Evolutionary conservation across 1,139 yeast genomes (phyloP).

Genomic region (Pichia sp.): DNA sequence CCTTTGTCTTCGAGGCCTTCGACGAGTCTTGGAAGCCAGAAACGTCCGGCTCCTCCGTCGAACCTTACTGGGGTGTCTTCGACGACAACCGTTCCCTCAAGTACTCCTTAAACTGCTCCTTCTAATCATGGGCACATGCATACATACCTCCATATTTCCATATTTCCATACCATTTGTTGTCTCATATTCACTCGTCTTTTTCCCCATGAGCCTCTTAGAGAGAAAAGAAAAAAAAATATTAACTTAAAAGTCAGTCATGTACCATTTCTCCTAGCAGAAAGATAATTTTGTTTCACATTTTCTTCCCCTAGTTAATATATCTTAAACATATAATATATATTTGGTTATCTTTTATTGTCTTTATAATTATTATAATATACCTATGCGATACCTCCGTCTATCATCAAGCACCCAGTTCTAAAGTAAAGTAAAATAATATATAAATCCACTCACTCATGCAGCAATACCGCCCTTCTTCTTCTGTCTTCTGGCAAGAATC

Average conservation of each 20-base stretch:
- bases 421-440: background rate
- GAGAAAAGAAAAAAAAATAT: background rate
- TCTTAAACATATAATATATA: background rate
- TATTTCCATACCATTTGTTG: background rate
- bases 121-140: background rate
- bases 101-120: slow-evolving; percentile 48
- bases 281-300: background rate
- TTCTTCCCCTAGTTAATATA: background rate
- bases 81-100: slow-evolving; percentile 53
- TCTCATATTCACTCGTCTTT: background rate
- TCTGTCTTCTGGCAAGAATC: slow-evolving; percentile 61
- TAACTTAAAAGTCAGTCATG: background rate
- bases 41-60: slow-evolving; percentile 80
- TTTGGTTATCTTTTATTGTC: background rate
- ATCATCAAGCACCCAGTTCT: background rate
- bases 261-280: background rate
- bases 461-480: background rate
- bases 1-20: slow-evolving; percentile 86
- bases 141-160: background rate
- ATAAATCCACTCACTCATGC: background rate
- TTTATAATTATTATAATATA: background rate
- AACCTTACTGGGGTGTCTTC: slow-evolving; percentile 91
- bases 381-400: background rate
- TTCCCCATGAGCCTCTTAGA: background rate
- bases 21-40: slow-evolving; percentile 96